Percentiles rank a stretch among this genome's conserved stretches.
These are phyloP conservation scores for Elongisporangium undulatum DNA, from an alignment of 352 stramenopile species.

Conservation along the genomic window DNA sequence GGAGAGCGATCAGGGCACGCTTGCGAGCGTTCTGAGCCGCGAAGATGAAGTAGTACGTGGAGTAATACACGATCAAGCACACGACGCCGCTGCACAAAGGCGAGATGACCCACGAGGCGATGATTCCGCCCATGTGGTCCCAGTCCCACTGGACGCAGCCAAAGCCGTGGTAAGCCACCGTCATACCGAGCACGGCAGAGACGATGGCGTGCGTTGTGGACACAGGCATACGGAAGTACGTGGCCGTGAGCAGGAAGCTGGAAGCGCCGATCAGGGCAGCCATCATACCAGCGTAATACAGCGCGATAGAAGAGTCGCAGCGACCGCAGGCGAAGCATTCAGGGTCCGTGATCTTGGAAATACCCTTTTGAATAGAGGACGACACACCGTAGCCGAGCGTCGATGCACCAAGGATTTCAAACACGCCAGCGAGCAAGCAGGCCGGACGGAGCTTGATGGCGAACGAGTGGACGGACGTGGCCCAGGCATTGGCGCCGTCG, in stretches of 20 bases:
- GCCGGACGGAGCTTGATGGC: constrained; percentile 66
- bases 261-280: constrained; percentile 37
- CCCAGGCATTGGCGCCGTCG: constrained; percentile 87
- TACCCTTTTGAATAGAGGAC: constrained; percentile 59
- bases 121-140: constrained; percentile 42
- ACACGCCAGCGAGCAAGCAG: constrained; percentile 64
- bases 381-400: constrained; percentile 76
- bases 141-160: constrained; percentile 26
- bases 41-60: constrained; percentile 46
- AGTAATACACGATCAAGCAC: constrained; percentile 55
- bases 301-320: constrained; percentile 40
- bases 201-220: constrained; percentile 78
- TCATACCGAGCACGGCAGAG: constrained; percentile 62
- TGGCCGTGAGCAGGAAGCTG: constrained; percentile 52
- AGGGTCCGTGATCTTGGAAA: constrained; percentile 15
- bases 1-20: constrained; percentile 31
- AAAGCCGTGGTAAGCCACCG: constrained; percentile 32
- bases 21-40: constrained; percentile 16
- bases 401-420: constrained; percentile 78
- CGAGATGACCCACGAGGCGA: constrained; percentile 66
- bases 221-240: constrained; percentile 53
- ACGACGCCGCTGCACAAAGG: constrained; percentile 47
- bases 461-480: constrained; percentile 63
- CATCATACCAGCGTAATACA: constrained; percentile 71
- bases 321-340: constrained; percentile 29